Evolutionary conservation across 805 yeast genomes (phyloP).

Genomic region (Zygotorulaspora florentina): DNA sequence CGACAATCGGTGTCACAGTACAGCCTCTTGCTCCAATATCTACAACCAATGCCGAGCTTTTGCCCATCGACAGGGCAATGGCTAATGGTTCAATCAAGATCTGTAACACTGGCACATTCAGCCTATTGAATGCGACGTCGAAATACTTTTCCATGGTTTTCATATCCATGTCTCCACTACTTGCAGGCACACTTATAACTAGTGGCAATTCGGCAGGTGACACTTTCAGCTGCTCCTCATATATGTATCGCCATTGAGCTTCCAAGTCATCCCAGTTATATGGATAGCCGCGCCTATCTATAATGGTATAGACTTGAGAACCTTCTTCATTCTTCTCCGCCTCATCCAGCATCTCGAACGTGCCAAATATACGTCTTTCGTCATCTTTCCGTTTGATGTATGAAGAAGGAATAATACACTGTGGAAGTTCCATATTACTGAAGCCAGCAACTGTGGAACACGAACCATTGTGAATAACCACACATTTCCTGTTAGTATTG

Average conservation of each 20-base stretch:
- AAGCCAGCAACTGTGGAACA: conserved; percentile 65
- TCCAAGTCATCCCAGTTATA: conserved; percentile 72
- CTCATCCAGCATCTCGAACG: conserved; percentile 28
- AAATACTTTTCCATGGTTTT: conserved; percentile 53
- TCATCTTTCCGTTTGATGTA: conserved; percentile 40
- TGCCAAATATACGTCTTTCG: conserved; percentile 23
- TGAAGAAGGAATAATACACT: conserved; percentile 51
- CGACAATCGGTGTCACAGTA: conserved; percentile 71
- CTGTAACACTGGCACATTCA: conserved; percentile 72
- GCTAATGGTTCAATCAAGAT: conserved; percentile 74
- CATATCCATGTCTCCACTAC: conserved; percentile 20
- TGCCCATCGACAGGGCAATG: conserved; percentile 71
- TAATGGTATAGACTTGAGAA: conserved; percentile 44
- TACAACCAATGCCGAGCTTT: conserved; percentile 70
- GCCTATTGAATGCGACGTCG: conserved; percentile 70
- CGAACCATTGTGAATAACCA: conserved; percentile 68
- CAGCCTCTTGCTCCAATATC: conserved; percentile 73
- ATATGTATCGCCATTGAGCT: conserved; percentile 64
- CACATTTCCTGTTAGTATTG: conserved; percentile 41
- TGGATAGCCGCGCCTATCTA: conserved; percentile 54
- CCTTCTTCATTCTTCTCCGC: conserved; percentile 9
- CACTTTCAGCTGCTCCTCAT: conserved; percentile 45
- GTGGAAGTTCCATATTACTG: conserved; percentile 60
- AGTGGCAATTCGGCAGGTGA: conserved; percentile 63
- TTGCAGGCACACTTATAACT: conserved; percentile 40